A percentile compares a stretch with the other conserved stretches of the same genome.
These are phyloP conservation scores for Sporisorium iseilematis-ciliati DNA, from an alignment of 1,284 basidiomycete genomes.

Conservation along the genomic window DNA sequence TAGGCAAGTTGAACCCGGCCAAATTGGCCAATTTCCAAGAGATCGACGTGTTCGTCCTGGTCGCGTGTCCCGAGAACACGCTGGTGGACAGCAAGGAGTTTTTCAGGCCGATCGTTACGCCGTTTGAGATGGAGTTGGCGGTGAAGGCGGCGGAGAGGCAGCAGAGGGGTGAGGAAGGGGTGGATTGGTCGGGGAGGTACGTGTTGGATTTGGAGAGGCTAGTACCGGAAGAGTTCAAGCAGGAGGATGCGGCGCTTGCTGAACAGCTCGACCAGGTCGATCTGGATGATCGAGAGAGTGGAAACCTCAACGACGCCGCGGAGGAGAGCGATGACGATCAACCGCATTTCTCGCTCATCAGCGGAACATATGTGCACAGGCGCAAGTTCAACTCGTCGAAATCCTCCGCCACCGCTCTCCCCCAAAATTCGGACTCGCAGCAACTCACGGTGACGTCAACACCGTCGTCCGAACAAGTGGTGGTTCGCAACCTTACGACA, in stretches of 20 bases:
- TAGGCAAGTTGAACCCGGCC: constrained; percentile 93
- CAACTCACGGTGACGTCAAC: background rate
- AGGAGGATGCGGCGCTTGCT: background rate
- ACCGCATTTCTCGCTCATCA: constrained; percentile 81
- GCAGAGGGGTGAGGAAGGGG: constrained; percentile 40
- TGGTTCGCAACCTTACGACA: constrained; percentile 77
- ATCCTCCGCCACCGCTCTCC: constrained; percentile 16
- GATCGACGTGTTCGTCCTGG: constrained; percentile 93
- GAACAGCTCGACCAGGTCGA: constrained; percentile 11
- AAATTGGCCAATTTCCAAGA: constrained; percentile 97
- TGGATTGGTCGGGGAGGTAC: constrained; percentile 82
- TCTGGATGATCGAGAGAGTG: constrained; percentile 18
- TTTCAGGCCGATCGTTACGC: constrained; percentile 89
- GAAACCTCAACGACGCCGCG: constrained; percentile 18
- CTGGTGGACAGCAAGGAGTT: constrained; percentile 88
- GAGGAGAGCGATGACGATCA: constrained; percentile 72
- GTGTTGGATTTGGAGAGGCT: constrained; percentile 80
- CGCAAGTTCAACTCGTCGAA: constrained; percentile 75
- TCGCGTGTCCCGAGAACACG: constrained; percentile 94
- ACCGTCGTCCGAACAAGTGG: constrained; percentile 67
- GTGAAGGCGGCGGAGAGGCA: constrained; percentile 71
- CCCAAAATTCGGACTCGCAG: background rate
- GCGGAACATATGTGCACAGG: constrained; percentile 84
- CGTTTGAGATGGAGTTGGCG: constrained; percentile 89
- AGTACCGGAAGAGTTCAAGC: constrained; percentile 60